Evolutionary conservation across 2,329 filamentous ascomycete species (phyloP), one percentile per base, ranked within the genome.

Genomic region (Neonectria magnoliae): DNA sequence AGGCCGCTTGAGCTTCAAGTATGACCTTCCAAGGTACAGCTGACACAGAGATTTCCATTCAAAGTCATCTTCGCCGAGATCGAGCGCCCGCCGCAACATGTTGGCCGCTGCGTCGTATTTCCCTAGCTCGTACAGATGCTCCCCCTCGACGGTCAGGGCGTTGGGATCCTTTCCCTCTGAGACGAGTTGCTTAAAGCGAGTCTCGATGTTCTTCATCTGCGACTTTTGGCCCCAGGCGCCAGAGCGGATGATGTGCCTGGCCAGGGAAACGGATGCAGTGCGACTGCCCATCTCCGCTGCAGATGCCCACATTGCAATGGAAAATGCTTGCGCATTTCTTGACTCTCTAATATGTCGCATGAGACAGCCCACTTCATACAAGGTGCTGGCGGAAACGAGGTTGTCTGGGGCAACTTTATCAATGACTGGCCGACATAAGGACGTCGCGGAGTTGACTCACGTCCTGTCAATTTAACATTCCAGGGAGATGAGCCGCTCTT

Each of bases 61-160:
- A 50, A 79, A 79, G 44, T 60, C 45, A 1, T 57, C 27, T 18
- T 50, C 48, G 1, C 60, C 60, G 1, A 70, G 36, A 4, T 45
- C 56, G 13, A 79, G 70, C 4, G 78, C 78, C 29, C 68, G 67
- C 36, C 70, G 61, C 11, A 78, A 59, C 5, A 66, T 48, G 16
- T 54, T 56, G 25, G 63, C 65, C 5, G 76, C 74, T 9, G 67
- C 70, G 1, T 62, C 60, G 56, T 72, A 73, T 36, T 68, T 73
- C 6, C 71, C 73, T 42, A 70, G 64, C 27, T 54, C 50, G 52
- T 70, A 72, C 13, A 77, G 72, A 27, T 69, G 27, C 57, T 76
- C 72, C 16, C 76, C 80, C 45, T 80, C 74, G 9, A 75, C 68
- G 4, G 76, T 74, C 22, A 81, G 69, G 33, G 78, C 80, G 48